Evolutionary conservation across 164 flowering plant species (phyloP), one percentile per base, ranked within the genome.

Genomic region (Cinnamomum micranthum): DNA sequence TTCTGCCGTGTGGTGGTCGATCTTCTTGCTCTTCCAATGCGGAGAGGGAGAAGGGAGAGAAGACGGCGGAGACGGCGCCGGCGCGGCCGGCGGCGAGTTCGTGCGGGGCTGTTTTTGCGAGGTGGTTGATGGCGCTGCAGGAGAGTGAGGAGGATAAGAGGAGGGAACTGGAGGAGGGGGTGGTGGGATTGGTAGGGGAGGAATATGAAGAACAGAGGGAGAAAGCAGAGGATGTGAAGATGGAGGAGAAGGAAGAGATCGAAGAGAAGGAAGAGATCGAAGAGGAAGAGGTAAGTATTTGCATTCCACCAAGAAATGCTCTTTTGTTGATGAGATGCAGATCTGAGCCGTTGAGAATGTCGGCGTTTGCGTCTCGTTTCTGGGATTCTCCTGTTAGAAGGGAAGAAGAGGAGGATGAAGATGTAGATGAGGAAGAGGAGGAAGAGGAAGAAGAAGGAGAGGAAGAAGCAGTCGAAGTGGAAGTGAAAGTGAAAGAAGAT

Each of bases 261-360:
- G 71, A 47, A 25, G 71, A 65, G 35, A 55, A 65, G 74, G 75
- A 51, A 20, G 47, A n/a, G 35, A 50, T 25, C 25, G 71, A 47
- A 25, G 71, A 65, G 35, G 71, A 67, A 33, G 55, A 19, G 6
- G 65, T n/a, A 14, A 50, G 27, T 11, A 55, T 68, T 1, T 72
- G 64, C 55, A 68, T 91, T 7, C 98, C 98, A 2, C 98, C 97
- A 0, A 93, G 86, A 82, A 95, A 95, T 80, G 98, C 98, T 51
- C 77, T 95, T 69, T 78, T 91, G 78, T 70, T 95, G 81, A 95
- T 95, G 98, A 88, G 97, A 77, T 89, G 97, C 50, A 88, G 97
- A 90, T 95, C 98, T 82, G 97, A 90, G 78, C 98, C 98, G 25
- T 77, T 88, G 25, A 85, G 86, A 72, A 88, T 86, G 87, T 86